Percentiles rank a stretch among this genome's conserved stretches.
Conservation (phyloP, 2,329 filamentous ascomycete genomes). For the Incumbomyces delicatus region DNA sequence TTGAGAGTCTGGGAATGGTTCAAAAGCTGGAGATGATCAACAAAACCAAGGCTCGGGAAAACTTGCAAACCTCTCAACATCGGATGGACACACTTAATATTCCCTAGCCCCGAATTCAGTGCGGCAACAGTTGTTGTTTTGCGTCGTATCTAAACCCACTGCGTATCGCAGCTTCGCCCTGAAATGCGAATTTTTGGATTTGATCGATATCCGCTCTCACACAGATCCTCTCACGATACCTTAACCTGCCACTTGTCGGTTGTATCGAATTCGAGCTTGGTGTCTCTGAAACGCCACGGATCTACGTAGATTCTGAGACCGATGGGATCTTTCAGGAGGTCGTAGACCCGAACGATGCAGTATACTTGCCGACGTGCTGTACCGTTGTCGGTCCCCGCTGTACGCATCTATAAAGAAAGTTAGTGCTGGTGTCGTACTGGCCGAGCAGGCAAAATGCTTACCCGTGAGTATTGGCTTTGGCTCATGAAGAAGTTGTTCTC, state of each 20-base stretch:
- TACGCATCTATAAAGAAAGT: slow-evolving; percentile 6
- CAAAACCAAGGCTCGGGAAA: too few species aligned
- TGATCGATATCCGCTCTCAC: too few species aligned
- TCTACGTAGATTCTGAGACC: slow-evolving; percentile 10
- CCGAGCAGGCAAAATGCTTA: not conserved
- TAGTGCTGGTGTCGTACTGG: too few species aligned
- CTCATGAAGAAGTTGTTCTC: slow-evolving; percentile 13
- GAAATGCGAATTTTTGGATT: too few species aligned
- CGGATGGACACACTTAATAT: too few species aligned
- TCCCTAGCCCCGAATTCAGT: too few species aligned
- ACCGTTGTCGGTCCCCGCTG: slow-evolving; percentile 2
- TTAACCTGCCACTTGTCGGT: slow-evolving; percentile 11
- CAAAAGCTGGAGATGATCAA: too few species aligned
- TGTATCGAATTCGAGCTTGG: slow-evolving; percentile 8
- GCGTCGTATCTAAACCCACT: too few species aligned
- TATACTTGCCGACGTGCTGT: slow-evolving; percentile 6
- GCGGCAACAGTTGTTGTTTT: too few species aligned
- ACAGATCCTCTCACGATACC: not conserved
- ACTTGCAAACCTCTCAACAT: too few species aligned
- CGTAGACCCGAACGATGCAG: slow-evolving; percentile 11
- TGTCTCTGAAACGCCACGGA: slow-evolving; percentile 11
- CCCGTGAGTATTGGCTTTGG: slow-evolving; percentile 10
- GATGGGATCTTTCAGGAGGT: slow-evolving; percentile 10
- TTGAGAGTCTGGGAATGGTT: too few species aligned
- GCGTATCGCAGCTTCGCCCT: too few species aligned